Evolutionary conservation across 2,329 filamentous ascomycete genomes (phyloP).

Genomic region (Cytospora piceae): DNA sequence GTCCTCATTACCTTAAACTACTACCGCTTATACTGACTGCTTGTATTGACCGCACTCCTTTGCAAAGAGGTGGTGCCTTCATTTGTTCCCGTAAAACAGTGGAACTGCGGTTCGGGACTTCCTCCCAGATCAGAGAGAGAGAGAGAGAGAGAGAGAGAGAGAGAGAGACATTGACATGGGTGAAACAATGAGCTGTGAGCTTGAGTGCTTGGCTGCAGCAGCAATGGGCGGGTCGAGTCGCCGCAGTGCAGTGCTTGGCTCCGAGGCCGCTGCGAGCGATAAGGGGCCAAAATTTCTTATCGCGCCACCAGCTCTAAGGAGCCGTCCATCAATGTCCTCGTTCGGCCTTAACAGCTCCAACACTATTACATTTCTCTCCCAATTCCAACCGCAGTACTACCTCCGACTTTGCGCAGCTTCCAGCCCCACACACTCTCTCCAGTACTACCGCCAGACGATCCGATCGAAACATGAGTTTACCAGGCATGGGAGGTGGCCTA

Average conservation of each 20-base stretch:
- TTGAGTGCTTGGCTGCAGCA: neutral
- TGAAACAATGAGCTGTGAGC: too few species aligned
- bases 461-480: constrained; percentile 44
- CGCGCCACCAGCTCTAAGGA: constrained; percentile 12
- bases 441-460: neutral
- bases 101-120: too few species aligned
- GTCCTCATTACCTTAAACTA: neutral
- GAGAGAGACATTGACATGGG: too few species aligned
- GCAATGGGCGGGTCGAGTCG: neutral
- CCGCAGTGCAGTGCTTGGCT: constrained; percentile 3
- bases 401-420: neutral
- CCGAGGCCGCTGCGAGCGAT: constrained; percentile 21
- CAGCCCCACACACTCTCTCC: neutral
- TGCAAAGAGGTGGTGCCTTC: too few species aligned
- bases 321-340: neutral
- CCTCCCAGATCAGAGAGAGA: too few species aligned
- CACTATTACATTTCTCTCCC: too few species aligned
- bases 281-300: constrained; percentile 25
- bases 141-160: too few species aligned
- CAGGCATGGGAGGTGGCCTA: constrained; percentile 36
- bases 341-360: neutral
- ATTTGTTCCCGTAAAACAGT: too few species aligned
- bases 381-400: neutral
- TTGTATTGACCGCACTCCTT: too few species aligned
- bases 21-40: too few species aligned